Base-by-base conservation (phyloP, 257 asterid genomes). In the Solanum boliviense region DNA sequence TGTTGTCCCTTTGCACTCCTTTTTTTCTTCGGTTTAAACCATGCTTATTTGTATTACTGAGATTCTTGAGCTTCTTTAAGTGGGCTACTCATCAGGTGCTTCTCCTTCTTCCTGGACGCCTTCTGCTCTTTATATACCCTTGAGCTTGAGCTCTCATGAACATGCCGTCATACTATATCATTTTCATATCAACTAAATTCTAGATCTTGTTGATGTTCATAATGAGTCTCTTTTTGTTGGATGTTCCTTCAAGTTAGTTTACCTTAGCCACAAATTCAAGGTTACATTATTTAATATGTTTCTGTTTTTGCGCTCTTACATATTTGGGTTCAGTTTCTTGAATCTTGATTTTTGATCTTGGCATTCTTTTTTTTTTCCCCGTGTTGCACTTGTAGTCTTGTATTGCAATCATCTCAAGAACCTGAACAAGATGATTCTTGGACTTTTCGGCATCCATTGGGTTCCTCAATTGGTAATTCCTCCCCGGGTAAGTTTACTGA, bases 391-490 rank as follows among this genome's bases (percentile, higher is more conserved):
- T 76, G 27, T 86, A 95, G 98, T 90, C 89, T 92, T 81, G 90
- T 93, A 91, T 88, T 86, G 84, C 91, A 91, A 71, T 71, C 89
- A 86, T 90, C 84, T 88, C 94, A 89, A 84, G 98, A 94, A 25
- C 89, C 62, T 62, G 98, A 95, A 81, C 92, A 79, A 88, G 98
- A 94, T 11, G 96, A 93, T 46, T 67, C 91, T 72, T 82, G 86
- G 87, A 90, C 89, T 87, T 89, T 92, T 82, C 89, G 78, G 83
- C 91, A 89, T 75, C 95, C 91, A 67, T 87, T 92, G 41, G 94
- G 92, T 75, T 91, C 96, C 12, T 91, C 94, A 20, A 70, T 92
- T 25, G 93, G 89, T 81, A 91, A 87, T 88, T 95, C 97, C 84
- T 95, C 96, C 83, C 91, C 95, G 20, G 94, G 98, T 91, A 89